Evolutionary conservation across 2,329 filamentous ascomycete species (phyloP), one percentile per base, ranked within the genome.

Genomic region (Verticillium longisporum): DNA sequence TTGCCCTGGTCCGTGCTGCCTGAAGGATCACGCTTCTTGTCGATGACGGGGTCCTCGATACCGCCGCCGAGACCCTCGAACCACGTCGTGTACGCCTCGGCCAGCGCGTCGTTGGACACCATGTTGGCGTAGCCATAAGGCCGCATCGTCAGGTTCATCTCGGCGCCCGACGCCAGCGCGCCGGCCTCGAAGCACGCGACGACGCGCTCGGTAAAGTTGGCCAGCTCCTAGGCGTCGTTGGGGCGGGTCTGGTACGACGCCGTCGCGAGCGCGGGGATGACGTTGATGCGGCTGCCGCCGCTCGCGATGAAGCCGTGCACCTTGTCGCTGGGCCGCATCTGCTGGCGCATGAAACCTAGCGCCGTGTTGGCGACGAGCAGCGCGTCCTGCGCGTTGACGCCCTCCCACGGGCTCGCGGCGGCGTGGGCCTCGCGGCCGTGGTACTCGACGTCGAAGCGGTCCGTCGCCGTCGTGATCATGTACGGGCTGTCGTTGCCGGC

Each of bases 231-330:
- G 2, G 67, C 62, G 6, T 63, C 61, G 18, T 79, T 74, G 53
- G 76, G 81, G 31, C 84, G 85, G 66, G 86, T 79, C 50, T 81
- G 82, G 66, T 75, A 85, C 5, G 86, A 88, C 67, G 81, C 82
- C 50, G 80, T 82, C 21, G 84, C 83, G 4, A 88, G 73, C 18
- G 74, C 71, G 2, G 73, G 71, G 21, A 79, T 77, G 31, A 78
- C 70, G 32, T 78, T 78, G 0, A 75, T 71, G 5, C 70, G 70
- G 1, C 67, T 71, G 26, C 73, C 74, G n/a, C 72, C 76, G 4
- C 70, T 69, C 41, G 70, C 68, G 54, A 78, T 73, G 9, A 77
- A 69, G 5, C 69, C 70, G 55, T 78, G 73, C 9, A 78, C 67
- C 3, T 74, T 65, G 58, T 77, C 73, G 9, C 72, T 69, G 0